Evolutionary conservation across 257 asterid species (phyloP), one percentile per base, ranked within the genome.

Genomic region (Haberlea rhodopensis): DNA sequence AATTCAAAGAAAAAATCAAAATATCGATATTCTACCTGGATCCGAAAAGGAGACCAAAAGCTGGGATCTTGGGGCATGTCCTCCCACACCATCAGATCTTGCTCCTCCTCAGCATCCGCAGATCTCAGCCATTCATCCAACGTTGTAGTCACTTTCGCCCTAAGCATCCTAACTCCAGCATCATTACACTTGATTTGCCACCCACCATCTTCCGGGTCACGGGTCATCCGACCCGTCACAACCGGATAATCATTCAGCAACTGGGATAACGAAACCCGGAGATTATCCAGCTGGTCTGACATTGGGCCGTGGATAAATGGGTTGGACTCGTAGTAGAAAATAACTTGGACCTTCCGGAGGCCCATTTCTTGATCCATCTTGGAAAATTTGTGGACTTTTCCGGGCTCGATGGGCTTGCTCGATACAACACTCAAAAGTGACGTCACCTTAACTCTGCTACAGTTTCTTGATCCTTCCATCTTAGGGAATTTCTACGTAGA

Each of bases 101-200:
- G 28, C 75, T 86, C 90, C 69, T 84, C 85, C 4, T 5, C 23
- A 0, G 60, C 82, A 29, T 71, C 82, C 1, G 85, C 95, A 6
- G 82, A 79, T 76, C 80, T 65, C 62, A 86, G 79, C 91, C 88
- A 86, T 24, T 86, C n/a, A n/a, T n/a, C n/a, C n/a, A n/a, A n/a
- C n/a, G n/a, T n/a, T n/a, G 52, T 57, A 2, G 49, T 31, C 15
- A 84, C 95, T 0, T 57, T 57, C 1, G 95, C 90, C 53, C 72
- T 75, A 8, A 86, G 45, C 79, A 78, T 78, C 72, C 95, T 67
- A 1, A 86, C 82, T 11, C 95, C 91, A 19, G 95, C 95, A 57
- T 84, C 95, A 18, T 77, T 84, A 74, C 84, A 80, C 84, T 80
- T 86, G 24, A 86, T 75, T 18, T 25, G 53, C 87, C 88, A 80